Evolutionary conservation across 1,284 basidiomycete species (phyloP).

Genomic region (Tilletiaria anomala): DNA sequence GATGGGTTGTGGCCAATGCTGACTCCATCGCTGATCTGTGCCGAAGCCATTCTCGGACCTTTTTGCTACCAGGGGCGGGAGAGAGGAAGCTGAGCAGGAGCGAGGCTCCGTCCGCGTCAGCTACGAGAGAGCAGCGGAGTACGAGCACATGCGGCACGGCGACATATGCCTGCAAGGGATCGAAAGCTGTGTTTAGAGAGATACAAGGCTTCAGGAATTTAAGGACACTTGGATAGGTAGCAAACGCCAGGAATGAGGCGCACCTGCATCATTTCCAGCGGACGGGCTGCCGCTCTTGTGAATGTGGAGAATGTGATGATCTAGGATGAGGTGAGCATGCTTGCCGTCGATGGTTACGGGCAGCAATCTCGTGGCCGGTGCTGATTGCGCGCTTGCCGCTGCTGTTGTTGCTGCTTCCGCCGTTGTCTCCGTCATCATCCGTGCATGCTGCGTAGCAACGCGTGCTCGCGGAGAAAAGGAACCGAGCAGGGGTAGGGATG

Average conservation of each 20-base stretch:
- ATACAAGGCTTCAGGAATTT: no score
- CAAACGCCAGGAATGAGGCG: no score
- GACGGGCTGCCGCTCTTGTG: neutral
- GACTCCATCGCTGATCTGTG: neutral
- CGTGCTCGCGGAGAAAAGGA: no score
- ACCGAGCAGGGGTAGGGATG: no score
- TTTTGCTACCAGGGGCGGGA: conserved; percentile 13
- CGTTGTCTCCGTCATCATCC: no score
- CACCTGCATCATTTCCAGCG: conserved; percentile 1
- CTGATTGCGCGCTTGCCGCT: no score
- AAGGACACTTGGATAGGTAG: no score
- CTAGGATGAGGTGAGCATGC: conserved; percentile 14
- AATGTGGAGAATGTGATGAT: conserved; percentile 23
- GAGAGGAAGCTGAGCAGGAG: conserved; percentile 24
- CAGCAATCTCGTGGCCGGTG: no score
- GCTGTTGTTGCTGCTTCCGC: no score
- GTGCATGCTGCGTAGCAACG: no score
- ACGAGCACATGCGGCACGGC: conserved; percentile 19
- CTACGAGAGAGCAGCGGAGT: conserved; percentile 23
- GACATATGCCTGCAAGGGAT: conserved; percentile 14
- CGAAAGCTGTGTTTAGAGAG: no score
- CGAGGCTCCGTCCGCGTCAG: conserved; percentile 29
- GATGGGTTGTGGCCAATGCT: neutral
- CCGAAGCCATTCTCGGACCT: conserved; percentile 3
- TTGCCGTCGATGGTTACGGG: conserved; percentile 25